Base-by-base conservation (phyloP, 495 filamentous ascomycete genomes). In the Trichoderma reesei region DNA sequence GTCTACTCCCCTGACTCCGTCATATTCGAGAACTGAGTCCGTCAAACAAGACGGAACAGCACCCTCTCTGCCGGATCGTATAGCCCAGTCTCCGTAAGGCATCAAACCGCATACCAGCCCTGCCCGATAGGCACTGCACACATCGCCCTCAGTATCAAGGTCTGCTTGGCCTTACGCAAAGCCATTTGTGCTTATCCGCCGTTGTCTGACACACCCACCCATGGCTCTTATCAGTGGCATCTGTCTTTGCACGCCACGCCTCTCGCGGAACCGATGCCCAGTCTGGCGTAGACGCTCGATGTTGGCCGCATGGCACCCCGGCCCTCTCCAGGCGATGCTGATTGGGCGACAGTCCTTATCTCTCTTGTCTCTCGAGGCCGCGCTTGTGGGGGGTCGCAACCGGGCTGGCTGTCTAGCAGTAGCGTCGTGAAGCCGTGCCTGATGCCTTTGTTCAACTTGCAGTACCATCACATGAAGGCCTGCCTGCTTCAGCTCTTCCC, bases 121-220 rank as follows among this genome's bases (percentile, higher is more conserved):
- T 18, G 16, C 9, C 44, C 18, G 44, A 48, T 48, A 48, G 8
- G 9, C 16, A 20, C 18, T 48, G 44, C 44, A 18, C n/a, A 48
- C 20, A 26, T 26, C 1, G 26, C 26, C 26, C 26, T 26, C 26
- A 26, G 26, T 26, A 26, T 26, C 26, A 1, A 1, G 26, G 26
- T 26, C 26, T 26, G 26, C 16, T 18, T 18, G 51, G 51, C 51
- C 34, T 56, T 56, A 56, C 51, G 51, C 31, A 16, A 56, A 56
- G 51, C 51, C 51, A 56, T 56, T 56, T 56, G 51, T 56, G 51
- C 51, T 56, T 56, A 56, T 56, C 51, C 51, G 31, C 51, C 26
- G 20, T 33, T 33, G 51, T 34, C 26, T 56, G 33, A 56, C 51
- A 56, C 51, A 56, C 51, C 51, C 26, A 26, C 26, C 33, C 51